A percentile compares a stretch with the other conserved stretches of the same genome.
These are phyloP conservation scores for Phytophthora multivora DNA, from an alignment of 352 stramenopile genomes.

Conservation along the genomic window DNA sequence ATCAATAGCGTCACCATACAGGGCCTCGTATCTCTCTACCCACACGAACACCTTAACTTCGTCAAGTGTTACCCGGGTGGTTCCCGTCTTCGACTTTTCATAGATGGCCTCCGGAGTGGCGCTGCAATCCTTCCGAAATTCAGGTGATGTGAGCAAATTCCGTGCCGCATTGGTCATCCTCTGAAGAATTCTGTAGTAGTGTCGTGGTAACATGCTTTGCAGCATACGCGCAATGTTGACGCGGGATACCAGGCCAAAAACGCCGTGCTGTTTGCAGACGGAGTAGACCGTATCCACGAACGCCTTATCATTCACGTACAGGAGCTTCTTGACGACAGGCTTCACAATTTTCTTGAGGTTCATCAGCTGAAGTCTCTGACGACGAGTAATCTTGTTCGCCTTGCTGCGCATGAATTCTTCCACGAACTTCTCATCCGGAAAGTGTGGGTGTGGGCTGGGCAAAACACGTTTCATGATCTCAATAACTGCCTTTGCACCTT, in stretches of 20 bases:
- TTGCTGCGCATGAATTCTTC: constrained; percentile 47
- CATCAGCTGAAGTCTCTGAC: constrained; percentile 45
- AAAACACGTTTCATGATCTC: constrained; percentile 61
- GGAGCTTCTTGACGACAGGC: constrained; percentile 35
- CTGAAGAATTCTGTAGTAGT: constrained; percentile 47
- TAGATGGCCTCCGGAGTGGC: constrained; percentile 30
- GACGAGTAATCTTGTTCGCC: constrained; percentile 32
- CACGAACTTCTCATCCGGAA: constrained; percentile 45
- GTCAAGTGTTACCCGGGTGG: constrained; percentile 7
- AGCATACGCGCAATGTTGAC: constrained; percentile 41
- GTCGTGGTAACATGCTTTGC: constrained; percentile 40
- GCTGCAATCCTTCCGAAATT: constrained; percentile 29
- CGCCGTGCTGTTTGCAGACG: constrained; percentile 44
- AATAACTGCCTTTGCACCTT: constrained; percentile 25
- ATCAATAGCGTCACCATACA: constrained; percentile 27
- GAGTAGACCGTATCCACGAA: constrained; percentile 47
- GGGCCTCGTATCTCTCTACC: constrained; percentile 44
- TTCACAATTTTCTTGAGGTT: constrained; percentile 57
- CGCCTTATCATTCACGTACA: constrained; percentile 50
- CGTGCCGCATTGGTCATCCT: constrained; percentile 6
- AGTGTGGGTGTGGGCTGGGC: constrained; percentile 48
- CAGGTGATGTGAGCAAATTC: constrained; percentile 18
- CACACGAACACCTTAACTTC: constrained; percentile 54
- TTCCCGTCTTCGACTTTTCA: constrained; percentile 20
- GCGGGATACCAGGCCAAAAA: constrained; percentile 39